Evolutionary conservation across 2,329 filamentous ascomycete genomes (phyloP).

Genomic region (Ascochyta viciae-villosae): DNA sequence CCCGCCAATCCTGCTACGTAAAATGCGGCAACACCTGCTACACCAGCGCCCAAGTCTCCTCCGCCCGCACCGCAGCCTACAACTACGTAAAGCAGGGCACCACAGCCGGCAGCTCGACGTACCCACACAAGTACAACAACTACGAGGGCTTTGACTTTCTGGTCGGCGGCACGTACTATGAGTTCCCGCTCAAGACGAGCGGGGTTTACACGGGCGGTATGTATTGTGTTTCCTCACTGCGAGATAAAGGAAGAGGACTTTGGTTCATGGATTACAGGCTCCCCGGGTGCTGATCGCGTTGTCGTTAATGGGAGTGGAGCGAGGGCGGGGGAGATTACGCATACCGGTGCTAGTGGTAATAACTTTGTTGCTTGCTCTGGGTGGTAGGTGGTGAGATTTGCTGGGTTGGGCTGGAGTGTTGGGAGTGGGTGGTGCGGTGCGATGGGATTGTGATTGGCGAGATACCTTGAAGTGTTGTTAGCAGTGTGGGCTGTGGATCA

Average conservation of each 20-base stretch:
- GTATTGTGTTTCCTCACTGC: slow-evolving; percentile 19
- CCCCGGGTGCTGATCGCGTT: slow-evolving; percentile 71
- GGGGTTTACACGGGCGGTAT: slow-evolving; percentile 64
- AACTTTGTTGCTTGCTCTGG: slow-evolving; percentile 70
- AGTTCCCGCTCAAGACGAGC: slow-evolving; percentile 65
- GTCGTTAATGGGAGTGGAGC: slow-evolving; percentile 65
- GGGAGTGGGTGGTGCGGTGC: neutral
- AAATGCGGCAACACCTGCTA: slow-evolving; percentile 64
- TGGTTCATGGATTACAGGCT: slow-evolving; percentile 49
- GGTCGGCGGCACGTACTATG: slow-evolving; percentile 65
- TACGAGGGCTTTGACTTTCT: slow-evolving; percentile 68
- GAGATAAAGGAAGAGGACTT: too few species aligned
- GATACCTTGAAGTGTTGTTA: slow-evolving; percentile 8
- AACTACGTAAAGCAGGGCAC: slow-evolving; percentile 54
- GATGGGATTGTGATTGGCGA: neutral
- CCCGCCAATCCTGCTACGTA: slow-evolving; percentile 55
- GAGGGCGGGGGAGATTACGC: slow-evolving; percentile 71
- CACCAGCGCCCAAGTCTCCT: slow-evolving; percentile 56
- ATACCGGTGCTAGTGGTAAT: slow-evolving; percentile 72
- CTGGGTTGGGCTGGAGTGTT: neutral
- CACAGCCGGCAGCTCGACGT: slow-evolving; percentile 52
- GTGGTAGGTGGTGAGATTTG: slow-evolving; percentile 16
- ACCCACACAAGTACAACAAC: slow-evolving; percentile 68
- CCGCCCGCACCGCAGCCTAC: slow-evolving; percentile 62
- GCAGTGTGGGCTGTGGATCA: neutral